Conservation (phyloP, 1,284 basidiomycete genomes). For the Clitocybe nebularis region DNA sequence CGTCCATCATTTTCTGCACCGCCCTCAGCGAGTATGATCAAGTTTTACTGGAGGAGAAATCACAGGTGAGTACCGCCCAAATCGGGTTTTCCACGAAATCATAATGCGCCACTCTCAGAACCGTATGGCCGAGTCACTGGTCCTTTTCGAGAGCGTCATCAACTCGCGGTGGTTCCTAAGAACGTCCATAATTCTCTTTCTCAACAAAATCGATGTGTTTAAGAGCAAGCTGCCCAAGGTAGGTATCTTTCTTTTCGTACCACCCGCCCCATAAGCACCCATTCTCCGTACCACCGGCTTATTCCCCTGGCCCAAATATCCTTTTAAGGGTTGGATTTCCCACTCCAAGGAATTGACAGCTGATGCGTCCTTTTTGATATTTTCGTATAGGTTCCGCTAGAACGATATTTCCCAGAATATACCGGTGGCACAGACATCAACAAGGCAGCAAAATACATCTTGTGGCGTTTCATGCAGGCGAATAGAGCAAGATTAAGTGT, state of each 20-base stretch:
- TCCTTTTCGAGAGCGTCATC: constrained; percentile 94
- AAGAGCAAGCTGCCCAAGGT: constrained; percentile 89
- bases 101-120: constrained; percentile 53
- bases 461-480: constrained; percentile 96
- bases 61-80: constrained; percentile 53
- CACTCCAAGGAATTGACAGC: too few relatives aligned
- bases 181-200: constrained; percentile 89
- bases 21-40: constrained; percentile 95
- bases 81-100: constrained; percentile 2
- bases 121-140: constrained; percentile 91
- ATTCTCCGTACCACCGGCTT: too few relatives aligned
- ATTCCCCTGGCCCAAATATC: too few relatives aligned
- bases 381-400: constrained; percentile 63
- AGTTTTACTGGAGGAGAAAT: constrained; percentile 75
- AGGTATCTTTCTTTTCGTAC: constrained; percentile 7
- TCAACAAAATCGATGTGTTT: constrained; percentile 97
- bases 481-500: constrained; percentile 87
- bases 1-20: constrained; percentile 94
- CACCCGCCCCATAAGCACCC: not conserved
- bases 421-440: constrained; percentile 92
- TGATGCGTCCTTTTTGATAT: not conserved
- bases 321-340: too few relatives aligned
- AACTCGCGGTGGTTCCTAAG: constrained; percentile 97
- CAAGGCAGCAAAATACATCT: constrained; percentile 96
- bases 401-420: constrained; percentile 93